Evolutionary conservation across 2,329 filamentous ascomycete genomes (phyloP), one percentile per base, ranked within the genome.

Genomic region (Fusarium bactridioides): DNA sequence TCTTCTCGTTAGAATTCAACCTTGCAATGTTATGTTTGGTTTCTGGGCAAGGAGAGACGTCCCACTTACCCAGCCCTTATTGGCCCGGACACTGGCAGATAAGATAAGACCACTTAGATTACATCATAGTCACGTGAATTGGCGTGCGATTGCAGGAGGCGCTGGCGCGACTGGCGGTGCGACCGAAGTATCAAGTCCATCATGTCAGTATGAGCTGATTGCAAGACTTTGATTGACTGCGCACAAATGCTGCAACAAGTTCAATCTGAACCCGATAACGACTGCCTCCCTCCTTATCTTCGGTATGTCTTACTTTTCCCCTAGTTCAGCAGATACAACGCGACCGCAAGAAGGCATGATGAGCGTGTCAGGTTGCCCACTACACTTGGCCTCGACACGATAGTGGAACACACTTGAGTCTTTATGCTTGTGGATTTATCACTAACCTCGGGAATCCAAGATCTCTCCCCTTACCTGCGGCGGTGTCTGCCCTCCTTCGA

Each of bases 11-110:
- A 0, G 1, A 37, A 29, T 25, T 5, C 19, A n/a, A n/a, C 0
- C 3, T 5, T 3, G 13, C 7, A n/a, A 7, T 4, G 3, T 0
- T 27, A 10, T 1, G 7, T 10, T 3, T 0, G 3, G 5, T 12
- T 4, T 12, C 15, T 27, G 7, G 12, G 2, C 2, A 10, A 9
- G 1, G 5, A 16, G 9, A 12, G 13, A 35, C 7, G 23, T 25
- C 18, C 40, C 40, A 7, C 29, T n/a, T 10, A 0, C 4, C 5
- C 5, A 29, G 3, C 4, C 0, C 8, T 19, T 9, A 57, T 48
- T 57, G 40, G 54, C 10, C 12, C 9, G 18, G 2, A 12, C 0
- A 9, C 0, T 0, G 2, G 0, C 0, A n/a, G 55, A 57, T 57
- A 50, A 57, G 41, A 57, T 50, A 57, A 57, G 23, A 6, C 1